These are phyloP conservation scores for Acacia concinna DNA, from an alignment of 331 rosid species.

Conservation along the genomic window DNA sequence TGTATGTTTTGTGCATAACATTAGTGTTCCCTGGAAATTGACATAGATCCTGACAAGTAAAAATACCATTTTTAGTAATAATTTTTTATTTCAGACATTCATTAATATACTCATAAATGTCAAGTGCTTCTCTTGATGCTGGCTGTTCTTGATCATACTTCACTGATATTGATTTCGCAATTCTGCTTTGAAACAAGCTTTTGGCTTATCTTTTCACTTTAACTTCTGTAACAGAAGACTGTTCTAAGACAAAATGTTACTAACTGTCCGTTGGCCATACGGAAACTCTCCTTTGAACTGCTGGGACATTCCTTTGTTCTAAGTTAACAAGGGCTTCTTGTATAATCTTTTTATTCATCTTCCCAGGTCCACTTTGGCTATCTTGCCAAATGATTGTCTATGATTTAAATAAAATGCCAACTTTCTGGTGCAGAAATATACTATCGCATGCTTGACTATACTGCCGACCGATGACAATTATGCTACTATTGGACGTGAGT, in stretches of 20 bases:
- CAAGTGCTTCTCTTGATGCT: slow-evolving; percentile 3
- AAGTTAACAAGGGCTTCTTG: background rate
- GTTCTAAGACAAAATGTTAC: background rate
- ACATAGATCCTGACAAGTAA: background rate
- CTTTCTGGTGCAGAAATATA: slow-evolving; percentile 47
- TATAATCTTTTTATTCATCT: slow-evolving; percentile 10
- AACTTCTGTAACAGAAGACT: background rate
- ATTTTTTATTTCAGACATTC: background rate
- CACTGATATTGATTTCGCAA: background rate
- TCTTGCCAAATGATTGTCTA: background rate
- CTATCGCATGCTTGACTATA: slow-evolving; percentile 50
- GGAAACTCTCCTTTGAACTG: background rate
- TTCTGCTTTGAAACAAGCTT: background rate
- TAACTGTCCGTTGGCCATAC: background rate
- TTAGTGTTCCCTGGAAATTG: background rate
- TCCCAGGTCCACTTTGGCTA: background rate
- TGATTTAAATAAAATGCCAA: slow-evolving; percentile 28
- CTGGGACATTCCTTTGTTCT: background rate
- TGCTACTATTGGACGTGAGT: slow-evolving; percentile 70
- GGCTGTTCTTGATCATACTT: slow-evolving; percentile 9
- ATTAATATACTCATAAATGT: background rate
- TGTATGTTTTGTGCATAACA: background rate
- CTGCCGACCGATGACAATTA: slow-evolving; percentile 20
- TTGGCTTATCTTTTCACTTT: background rate
- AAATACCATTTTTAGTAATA: background rate